Conservation (phyloP, 2,329 filamentous ascomycete species). For the Monilinia polystroma region DNA sequence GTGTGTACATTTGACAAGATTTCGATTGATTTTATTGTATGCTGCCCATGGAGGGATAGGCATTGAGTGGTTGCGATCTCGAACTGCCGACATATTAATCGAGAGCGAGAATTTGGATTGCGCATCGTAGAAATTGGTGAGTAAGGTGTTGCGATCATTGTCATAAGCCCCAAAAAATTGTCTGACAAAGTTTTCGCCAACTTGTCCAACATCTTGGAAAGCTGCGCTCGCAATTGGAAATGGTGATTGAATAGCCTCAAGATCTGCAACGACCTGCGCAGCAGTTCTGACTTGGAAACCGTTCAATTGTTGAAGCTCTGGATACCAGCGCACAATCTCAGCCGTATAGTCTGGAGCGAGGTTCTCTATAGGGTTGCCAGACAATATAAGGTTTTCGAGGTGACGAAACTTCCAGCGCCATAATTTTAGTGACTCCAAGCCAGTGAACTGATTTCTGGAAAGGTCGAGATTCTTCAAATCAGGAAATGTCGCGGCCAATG, state of each 20-base stretch:
- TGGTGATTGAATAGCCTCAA: conserved; percentile 51
- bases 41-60: conserved; percentile 62
- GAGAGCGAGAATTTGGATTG: conserved; percentile 73
- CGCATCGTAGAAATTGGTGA: conserved; percentile 70
- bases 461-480: conserved; percentile 87
- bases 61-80: conserved; percentile 46
- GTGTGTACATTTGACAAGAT: conserved; percentile 68
- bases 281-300: conserved; percentile 69
- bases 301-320: conserved; percentile 75
- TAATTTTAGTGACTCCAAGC: conserved; percentile 63
- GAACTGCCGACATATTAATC: conserved; percentile 62
- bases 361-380: conserved; percentile 70
- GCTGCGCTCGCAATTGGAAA: conserved; percentile 63
- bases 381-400: conserved; percentile 77
- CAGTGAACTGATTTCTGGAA: conserved; percentile 75
- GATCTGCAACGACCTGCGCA: conserved; percentile 61
- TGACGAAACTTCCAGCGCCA: conserved; percentile 79
- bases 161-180: conserved; percentile 76
- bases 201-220: conserved; percentile 71
- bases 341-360: conserved; percentile 62
- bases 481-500: conserved; percentile 76
- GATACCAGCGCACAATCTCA: conserved; percentile 79
- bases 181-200: conserved; percentile 73
- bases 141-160: conserved; percentile 62
- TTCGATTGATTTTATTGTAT: conserved; percentile 77